These are phyloP conservation scores for Didymosphaeria variabile DNA, from an alignment of 2,329 filamentous ascomycete genomes.

Conservation along the genomic window DNA sequence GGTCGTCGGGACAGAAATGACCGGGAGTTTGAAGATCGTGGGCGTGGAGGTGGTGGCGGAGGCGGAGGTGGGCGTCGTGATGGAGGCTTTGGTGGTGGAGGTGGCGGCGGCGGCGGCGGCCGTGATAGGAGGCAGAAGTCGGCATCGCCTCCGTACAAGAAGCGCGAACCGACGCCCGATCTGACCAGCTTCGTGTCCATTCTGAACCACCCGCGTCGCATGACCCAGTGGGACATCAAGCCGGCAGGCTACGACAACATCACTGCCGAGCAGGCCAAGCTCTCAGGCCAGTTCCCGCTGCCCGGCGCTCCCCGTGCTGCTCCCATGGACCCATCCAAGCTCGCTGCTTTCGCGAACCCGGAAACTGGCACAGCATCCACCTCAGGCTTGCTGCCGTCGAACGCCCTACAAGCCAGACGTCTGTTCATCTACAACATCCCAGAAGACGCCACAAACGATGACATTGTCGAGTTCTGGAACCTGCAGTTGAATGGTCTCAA, in stretches of 20 bases:
- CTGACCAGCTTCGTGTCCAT: slow-evolving; percentile 86
- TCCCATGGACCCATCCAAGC: slow-evolving; percentile 90
- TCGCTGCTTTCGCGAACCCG: slow-evolving; percentile 96
- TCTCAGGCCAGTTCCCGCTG: slow-evolving; percentile 98
- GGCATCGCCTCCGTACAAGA: slow-evolving; percentile 79
- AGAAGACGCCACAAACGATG: slow-evolving; percentile 75
- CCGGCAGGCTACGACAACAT: slow-evolving; percentile 98
- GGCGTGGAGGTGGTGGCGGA: slow-evolving; percentile 50
- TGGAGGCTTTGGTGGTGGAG: slow-evolving; percentile 38
- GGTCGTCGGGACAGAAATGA: slow-evolving; percentile 42
- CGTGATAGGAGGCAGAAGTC: slow-evolving; percentile 74
- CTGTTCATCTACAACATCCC: slow-evolving; percentile 89
- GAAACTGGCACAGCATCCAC: slow-evolving; percentile 75
- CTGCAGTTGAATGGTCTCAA: slow-evolving; percentile 97
- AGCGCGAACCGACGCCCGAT: slow-evolving; percentile 95
- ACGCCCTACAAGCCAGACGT: slow-evolving; percentile 92
- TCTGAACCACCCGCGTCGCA: slow-evolving; percentile 83
- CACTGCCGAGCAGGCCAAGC: slow-evolving; percentile 96
- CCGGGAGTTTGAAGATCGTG: slow-evolving; percentile 64
- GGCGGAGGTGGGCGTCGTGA: slow-evolving; percentile 31
- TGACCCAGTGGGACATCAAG: slow-evolving; percentile 99
- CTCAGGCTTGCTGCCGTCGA: slow-evolving; percentile 87
- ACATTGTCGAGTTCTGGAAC: slow-evolving; percentile 87
- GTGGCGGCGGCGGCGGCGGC: slow-evolving; percentile 43
- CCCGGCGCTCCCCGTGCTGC: slow-evolving; percentile 94